phyloP scores from a whole-genome alignment of 345 rosid genomes.

The Populus simonii region DNA sequence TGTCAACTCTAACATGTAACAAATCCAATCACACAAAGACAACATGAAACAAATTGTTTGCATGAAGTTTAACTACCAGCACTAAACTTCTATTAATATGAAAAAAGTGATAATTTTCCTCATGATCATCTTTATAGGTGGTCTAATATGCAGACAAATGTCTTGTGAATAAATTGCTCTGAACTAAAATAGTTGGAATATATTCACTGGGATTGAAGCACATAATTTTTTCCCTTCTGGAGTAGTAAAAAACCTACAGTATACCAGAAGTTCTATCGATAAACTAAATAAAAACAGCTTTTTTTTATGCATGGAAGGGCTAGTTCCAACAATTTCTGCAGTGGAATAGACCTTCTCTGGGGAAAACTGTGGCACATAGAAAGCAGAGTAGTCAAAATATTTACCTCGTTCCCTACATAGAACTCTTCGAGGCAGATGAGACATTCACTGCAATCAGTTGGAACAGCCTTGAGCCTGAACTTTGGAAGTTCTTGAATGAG shows the following conservation, averaged over 20 bases:
- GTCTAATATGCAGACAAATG: not conserved
- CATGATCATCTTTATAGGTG: not conserved
- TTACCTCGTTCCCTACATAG: constrained; percentile 86
- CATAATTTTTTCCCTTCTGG: not conserved
- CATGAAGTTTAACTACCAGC: not conserved
- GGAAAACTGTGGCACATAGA: not conserved
- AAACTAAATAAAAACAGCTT: not conserved
- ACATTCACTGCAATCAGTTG: constrained; percentile 96
- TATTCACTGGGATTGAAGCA: not conserved
- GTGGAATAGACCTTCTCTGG: not conserved
- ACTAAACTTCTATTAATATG: not conserved
- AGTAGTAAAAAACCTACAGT: not conserved
- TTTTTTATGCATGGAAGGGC: not conserved
- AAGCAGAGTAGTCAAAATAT: not conserved
- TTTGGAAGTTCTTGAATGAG: constrained; percentile 96
- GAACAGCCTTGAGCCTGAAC: constrained; percentile 93
- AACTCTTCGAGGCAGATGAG: constrained; percentile 98
- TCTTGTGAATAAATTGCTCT: not conserved
- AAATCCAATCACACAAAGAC: not conserved
- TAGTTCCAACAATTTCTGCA: not conserved
- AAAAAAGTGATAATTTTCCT: not conserved
- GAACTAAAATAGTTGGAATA: not conserved
- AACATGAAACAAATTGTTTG: not conserved
- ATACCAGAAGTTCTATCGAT: not conserved
- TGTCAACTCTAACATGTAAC: not conserved